These are phyloP conservation scores for Nidularia sp. DNA, from an alignment of 768 basidiomycete species.

Conservation along the genomic window DNA sequence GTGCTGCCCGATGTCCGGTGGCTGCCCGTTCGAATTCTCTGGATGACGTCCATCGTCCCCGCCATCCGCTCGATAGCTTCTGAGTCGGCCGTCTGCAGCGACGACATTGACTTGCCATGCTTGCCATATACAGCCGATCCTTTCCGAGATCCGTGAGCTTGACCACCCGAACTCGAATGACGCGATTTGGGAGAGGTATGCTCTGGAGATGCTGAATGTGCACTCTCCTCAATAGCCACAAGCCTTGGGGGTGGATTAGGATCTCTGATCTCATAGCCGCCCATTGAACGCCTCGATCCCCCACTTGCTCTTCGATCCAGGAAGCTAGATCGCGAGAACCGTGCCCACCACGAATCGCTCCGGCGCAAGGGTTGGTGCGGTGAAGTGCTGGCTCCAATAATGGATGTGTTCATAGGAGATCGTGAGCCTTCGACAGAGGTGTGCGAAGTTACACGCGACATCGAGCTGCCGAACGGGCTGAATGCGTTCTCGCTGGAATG, in stretches of 20 bases:
- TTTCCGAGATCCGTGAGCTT: conserved; percentile 1
- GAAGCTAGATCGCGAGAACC: conserved; percentile 63
- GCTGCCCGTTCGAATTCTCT: conserved; percentile 36
- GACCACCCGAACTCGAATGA: conserved; percentile 5
- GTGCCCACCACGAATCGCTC: conserved; percentile 76
- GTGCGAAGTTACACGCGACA: conserved; percentile 21
- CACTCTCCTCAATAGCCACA: conserved; percentile 52
- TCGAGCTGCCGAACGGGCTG: conserved; percentile 17
- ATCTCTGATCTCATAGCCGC: conserved; percentile 68
- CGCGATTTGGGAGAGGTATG: conserved; percentile 9
- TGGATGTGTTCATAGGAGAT: conserved; percentile 21
- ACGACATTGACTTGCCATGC: conserved; percentile 49
- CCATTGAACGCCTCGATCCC: conserved; percentile 21
- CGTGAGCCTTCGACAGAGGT: conserved; percentile 18
- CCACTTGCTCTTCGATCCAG: conserved; percentile 53
- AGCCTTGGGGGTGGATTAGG: conserved; percentile 74
- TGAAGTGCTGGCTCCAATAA: conserved; percentile 35
- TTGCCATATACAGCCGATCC: conserved; percentile 23
- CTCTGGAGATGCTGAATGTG: conserved; percentile 23
- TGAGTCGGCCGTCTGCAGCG: conserved; percentile 64
- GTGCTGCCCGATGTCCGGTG: conserved; percentile 22
- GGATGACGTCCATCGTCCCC: conserved; percentile 66
- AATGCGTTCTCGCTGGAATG: conserved; percentile 19
- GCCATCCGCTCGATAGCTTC: conserved; percentile 65
- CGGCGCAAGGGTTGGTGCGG: conserved; percentile 50